A percentile compares a stretch with the other conserved stretches of the same genome.
These are phyloP conservation scores for Elsinoe necatrix DNA, from an alignment of 2,329 filamentous ascomycete species.

Conservation along the genomic window DNA sequence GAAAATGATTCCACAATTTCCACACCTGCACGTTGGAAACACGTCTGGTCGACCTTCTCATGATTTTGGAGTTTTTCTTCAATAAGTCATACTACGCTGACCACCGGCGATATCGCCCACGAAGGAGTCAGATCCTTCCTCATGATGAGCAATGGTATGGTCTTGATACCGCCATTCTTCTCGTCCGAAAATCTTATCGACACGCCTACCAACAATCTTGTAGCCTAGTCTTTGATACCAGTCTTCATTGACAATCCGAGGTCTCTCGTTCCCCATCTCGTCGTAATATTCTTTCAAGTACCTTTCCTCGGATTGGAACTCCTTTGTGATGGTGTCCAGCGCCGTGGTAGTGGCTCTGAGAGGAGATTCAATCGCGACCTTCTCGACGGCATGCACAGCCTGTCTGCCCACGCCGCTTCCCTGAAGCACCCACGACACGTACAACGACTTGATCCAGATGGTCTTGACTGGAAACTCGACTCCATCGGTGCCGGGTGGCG, in stretches of 20 bases:
- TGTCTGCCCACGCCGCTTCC: neutral
- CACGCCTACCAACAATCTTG: neutral
- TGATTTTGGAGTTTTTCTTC: no score
- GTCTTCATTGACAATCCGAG: neutral
- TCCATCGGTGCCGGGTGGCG: neutral
- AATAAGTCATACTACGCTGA: no score
- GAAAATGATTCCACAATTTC: no score
- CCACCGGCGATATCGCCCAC: no score
- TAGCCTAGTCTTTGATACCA: slow-evolving; percentile 7
- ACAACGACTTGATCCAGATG: neutral
- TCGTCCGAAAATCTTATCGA: neutral
- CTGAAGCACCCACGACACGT: slow-evolving; percentile 13
- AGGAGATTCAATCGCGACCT: neutral
- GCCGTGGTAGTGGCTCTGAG: neutral
- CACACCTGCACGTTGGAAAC: no score
- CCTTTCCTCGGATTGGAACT: neutral
- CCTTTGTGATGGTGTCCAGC: slow-evolving; percentile 9
- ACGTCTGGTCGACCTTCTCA: no score
- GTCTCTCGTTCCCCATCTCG: neutral
- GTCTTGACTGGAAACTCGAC: neutral
- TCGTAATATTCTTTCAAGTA: slow-evolving; percentile 8
- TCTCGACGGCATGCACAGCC: neutral
- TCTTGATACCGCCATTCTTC: neutral
- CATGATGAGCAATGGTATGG: slow-evolving; percentile 1
- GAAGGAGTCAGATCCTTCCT: neutral